Base-by-base conservation (phyloP, 768 basidiomycete genomes). In the Rhizopogon vinicolor region DNA sequence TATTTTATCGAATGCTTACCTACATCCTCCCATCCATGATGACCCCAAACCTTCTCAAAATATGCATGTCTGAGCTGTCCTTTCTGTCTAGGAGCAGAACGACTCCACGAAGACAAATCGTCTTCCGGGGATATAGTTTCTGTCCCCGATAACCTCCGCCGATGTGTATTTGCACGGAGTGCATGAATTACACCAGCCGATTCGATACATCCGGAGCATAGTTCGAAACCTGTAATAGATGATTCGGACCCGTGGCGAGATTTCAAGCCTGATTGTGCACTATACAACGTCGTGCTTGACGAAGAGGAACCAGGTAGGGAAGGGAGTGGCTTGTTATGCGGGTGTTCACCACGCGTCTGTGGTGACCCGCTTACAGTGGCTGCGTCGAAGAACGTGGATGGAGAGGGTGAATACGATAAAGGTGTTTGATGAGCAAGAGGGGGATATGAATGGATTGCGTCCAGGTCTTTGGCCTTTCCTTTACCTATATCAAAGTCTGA, bases 61-160 rank as follows among this genome's bases (percentile, higher is more conserved):
- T 89, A 98, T 1, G 90, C 87, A 66, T 98, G 94, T 10, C 94
- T 80, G 46, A 87, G 68, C 57, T 88, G 81, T 13, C 90, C 90
- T 67, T 90, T 91, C 61, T 74, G 74, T 48, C 81, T 83, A 1
- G 89, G 88, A 1, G 87, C 84, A 31, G 84, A 80, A 39, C 89
- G 75, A 58, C 82, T 72, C 82, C 85, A 82, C 57, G 80, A 76
- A n/a, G 79, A 81, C 55, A 75, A 65, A 8, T 79, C 75, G 63
- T 85, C 83, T 58, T 80, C 79, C 8, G 79, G 78, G 1, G 82
- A 81, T 0, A 77, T 74, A n/a, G 80, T 74, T 19, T 69, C 74
- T n/a, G 69, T 64, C 35, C 69, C 48, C 13, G 51, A 49, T 37
- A 43, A 58, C 16, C 57, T 62, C 52, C 55, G 48, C 18, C 59